Evolutionary conservation across 371 early-diverging fungal species (phyloP).

Genomic region (Mortierella sp.): DNA sequence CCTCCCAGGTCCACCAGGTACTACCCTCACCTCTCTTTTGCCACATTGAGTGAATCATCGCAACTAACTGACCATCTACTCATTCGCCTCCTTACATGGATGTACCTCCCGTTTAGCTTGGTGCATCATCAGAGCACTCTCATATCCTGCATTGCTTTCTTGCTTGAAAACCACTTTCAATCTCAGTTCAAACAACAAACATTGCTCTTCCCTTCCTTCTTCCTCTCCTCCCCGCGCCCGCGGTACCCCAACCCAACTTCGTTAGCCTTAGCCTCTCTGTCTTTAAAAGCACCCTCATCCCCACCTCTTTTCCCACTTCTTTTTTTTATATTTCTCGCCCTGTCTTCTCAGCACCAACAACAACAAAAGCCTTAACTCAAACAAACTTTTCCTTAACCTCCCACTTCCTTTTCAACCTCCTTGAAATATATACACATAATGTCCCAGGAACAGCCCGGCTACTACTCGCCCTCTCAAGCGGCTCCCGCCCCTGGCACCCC

Average conservation of each 20-base stretch:
- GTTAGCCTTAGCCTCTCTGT: neutral
- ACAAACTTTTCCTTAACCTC: neutral
- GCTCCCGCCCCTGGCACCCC: slow-evolving; percentile 22
- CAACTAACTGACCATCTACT: too few species aligned
- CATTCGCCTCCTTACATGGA: too few species aligned
- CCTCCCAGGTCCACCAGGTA: neutral
- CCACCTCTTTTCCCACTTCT: neutral
- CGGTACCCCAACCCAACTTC: neutral
- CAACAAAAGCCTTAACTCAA: neutral
- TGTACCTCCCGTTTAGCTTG: too few species aligned
- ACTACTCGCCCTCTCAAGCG: slow-evolving; percentile 27
- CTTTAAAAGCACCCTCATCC: neutral
- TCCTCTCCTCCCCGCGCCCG: too few species aligned
- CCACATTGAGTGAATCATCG: neutral
- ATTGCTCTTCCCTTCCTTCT: too few species aligned
- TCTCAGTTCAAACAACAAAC: too few species aligned
- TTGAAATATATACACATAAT: slow-evolving; percentile 1
- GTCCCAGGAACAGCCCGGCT: slow-evolving; percentile 37
- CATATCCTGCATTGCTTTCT: too few species aligned
- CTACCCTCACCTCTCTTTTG: neutral
- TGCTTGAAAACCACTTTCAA: too few species aligned
- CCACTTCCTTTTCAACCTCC: neutral
- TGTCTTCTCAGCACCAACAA: neutral
- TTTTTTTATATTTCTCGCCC: neutral
- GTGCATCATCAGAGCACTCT: too few species aligned